Evolutionary conservation across 2,329 filamentous ascomycete species (phyloP), one percentile per base, ranked within the genome.

Genomic region (Curvularia hawaiiensis): DNA sequence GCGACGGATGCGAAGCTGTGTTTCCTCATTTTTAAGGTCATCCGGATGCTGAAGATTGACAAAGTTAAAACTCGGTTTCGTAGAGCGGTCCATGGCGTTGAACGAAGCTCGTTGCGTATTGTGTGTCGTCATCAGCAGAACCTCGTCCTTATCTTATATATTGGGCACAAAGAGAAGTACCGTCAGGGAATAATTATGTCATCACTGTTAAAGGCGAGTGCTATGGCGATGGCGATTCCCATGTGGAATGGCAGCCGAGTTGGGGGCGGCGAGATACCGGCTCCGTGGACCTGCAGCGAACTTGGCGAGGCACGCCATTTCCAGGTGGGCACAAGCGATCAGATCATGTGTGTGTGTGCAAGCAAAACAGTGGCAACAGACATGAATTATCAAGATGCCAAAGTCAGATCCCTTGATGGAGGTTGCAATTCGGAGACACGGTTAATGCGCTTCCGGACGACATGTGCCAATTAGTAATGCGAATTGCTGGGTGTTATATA

Each of bases 1-100:
- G n/a, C 67, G 63, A 5, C 71, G 67, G 33, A 74, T 74, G 3
- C 68, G 67, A 38, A 69, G 63, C 54, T 72, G 68, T 2, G 64
- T 74, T 39, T 70, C 65, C 48, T 66, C 67, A 58, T 70, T 62
- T 45, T 74, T 74, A 10, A 74, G 61, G 18, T 74, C 70, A 45
- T 72, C 68, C 1, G 70, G 70, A 46, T 74, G 70, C 11, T 67
- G 59, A 28, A 74, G 62, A 39, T 73, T 73, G 10, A 74, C 67
- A 40, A 74, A 73, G 31, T 61, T 73, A 60, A 74, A 74, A 24
- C 48, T 63, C 20, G 60, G 62, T 55, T 69, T 63, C 4, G 59
- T 63, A 10, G 69, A 66, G 39, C 53, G 60, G 46, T 70, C 63
- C 71, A 73, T 72, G 35, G 35, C 28, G 46, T 22, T 31, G 30